Conservation (phyloP, 1,139 yeast species). For the Pneumocystis oryctolagi region DNA sequence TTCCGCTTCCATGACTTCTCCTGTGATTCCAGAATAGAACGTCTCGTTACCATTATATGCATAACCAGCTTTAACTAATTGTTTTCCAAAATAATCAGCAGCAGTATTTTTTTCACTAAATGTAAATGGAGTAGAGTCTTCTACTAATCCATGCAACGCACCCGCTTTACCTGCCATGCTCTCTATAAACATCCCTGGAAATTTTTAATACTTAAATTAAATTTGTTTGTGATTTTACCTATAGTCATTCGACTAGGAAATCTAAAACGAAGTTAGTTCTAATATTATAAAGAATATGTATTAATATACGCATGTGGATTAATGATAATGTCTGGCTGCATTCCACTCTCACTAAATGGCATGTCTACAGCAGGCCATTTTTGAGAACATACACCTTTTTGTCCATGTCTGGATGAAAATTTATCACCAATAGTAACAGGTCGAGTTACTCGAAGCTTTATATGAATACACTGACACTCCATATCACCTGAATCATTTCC, state of each 20-base stretch:
- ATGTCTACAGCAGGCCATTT: slow-evolving; percentile 94
- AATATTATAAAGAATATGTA: background rate
- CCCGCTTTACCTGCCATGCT: slow-evolving; percentile 97
- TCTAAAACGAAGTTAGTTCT: background rate
- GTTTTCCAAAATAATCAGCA: slow-evolving; percentile 94
- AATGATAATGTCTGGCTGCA: slow-evolving; percentile 92
- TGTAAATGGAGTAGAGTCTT: slow-evolving; percentile 69
- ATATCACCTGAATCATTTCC: slow-evolving; percentile 63
- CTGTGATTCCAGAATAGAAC: slow-evolving; percentile 96
- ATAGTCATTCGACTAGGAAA: slow-evolving; percentile 99
- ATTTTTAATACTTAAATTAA: background rate
- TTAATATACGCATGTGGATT: slow-evolving; percentile 66
- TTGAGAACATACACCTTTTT: slow-evolving; percentile 97
- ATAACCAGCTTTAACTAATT: slow-evolving; percentile 72
- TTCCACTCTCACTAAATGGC: slow-evolving; percentile 94
- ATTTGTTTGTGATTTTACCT: slow-evolving; percentile 10
- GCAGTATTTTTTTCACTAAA: slow-evolving; percentile 88
- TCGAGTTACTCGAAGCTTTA: slow-evolving; percentile 83
- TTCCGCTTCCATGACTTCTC: slow-evolving; percentile 91
- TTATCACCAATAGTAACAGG: slow-evolving; percentile 94
- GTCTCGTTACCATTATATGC: slow-evolving; percentile 98
- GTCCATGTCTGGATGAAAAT: slow-evolving; percentile 97
- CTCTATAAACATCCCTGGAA: slow-evolving; percentile 94
- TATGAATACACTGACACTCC: slow-evolving; percentile 73
- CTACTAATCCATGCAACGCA: slow-evolving; percentile 93